phyloP scores from a whole-genome alignment of 2,329 filamentous ascomycete species.

The Fusarium drepaniforme region DNA sequence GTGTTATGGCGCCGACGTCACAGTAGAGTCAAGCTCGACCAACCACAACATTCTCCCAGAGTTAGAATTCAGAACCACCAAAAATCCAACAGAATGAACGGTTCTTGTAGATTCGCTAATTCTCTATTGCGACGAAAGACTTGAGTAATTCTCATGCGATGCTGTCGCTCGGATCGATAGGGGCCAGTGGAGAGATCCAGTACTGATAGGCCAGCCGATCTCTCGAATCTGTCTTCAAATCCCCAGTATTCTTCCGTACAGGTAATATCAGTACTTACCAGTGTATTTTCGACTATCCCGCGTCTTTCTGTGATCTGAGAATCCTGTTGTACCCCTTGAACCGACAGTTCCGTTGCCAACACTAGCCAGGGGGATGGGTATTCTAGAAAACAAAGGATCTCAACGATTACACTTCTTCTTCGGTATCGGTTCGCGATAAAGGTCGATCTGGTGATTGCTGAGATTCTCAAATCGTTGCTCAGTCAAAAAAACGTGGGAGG shows the following conservation, averaged over 20 bases:
- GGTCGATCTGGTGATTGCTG: fast-evolving
- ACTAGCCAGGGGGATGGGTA: background rate
- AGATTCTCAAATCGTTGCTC: background rate
- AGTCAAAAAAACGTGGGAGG: background rate
- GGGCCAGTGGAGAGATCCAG: background rate
- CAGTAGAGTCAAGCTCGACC: background rate
- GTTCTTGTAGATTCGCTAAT: background rate
- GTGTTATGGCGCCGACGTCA: slow-evolving; percentile 1
- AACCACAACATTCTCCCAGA: background rate
- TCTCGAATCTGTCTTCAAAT: background rate
- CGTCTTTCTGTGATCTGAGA: background rate
- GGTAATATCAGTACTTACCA: too few relatives aligned
- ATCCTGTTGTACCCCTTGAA: background rate
- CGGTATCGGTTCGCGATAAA: background rate
- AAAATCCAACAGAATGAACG: background rate
- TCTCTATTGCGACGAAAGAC: background rate
- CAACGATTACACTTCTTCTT: background rate
- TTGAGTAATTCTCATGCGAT: background rate
- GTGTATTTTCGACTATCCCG: background rate
- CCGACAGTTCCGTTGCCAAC: background rate
- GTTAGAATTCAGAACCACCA: background rate
- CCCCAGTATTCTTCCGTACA: background rate
- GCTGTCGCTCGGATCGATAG: background rate
- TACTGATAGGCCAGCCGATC: background rate
- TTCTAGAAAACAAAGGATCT: background rate